A percentile compares a stretch with the other conserved stretches of the same genome.
Conservation (phyloP, 352 stramenopile species). For the Phytophthora pseudosyringae region DNA sequence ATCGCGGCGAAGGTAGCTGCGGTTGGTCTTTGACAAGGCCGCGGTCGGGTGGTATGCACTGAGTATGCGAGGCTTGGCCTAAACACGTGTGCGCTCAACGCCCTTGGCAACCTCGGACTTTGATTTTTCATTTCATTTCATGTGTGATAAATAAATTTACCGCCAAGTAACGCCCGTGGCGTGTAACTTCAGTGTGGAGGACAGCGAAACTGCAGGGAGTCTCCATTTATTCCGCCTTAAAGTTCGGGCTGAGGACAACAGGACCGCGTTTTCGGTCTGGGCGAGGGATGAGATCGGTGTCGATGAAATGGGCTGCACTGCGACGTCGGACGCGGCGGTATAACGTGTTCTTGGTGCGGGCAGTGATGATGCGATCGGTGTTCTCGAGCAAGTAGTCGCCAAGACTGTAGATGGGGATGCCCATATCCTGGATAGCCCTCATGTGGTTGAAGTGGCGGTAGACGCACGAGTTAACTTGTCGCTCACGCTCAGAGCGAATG, state of each 20-base stretch:
- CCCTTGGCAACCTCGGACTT: constrained; percentile 44
- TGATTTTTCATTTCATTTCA: constrained; percentile 59
- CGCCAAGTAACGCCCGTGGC: constrained; percentile 14
- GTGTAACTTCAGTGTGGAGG: not conserved
- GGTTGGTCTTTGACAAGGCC: constrained; percentile 32
- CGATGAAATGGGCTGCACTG: constrained; percentile 63
- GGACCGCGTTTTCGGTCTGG: constrained; percentile 26
- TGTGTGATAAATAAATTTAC: constrained; percentile 73
- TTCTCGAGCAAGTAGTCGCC: constrained; percentile 50
- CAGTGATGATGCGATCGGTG: constrained; percentile 61
- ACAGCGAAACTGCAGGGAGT: not conserved
- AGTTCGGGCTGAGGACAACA: constrained; percentile 23
- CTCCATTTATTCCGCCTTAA: constrained; percentile 10
- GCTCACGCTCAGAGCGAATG: constrained; percentile 57
- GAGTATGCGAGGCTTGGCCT: constrained; percentile 21
- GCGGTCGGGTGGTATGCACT: constrained; percentile 30
- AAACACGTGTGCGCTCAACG: constrained; percentile 32
- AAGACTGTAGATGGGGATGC: constrained; percentile 81
- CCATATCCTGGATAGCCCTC: constrained; percentile 70
- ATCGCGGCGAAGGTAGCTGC: constrained; percentile 32
- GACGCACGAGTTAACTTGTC: constrained; percentile 69
- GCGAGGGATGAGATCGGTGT: constrained; percentile 63
- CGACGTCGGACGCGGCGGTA: constrained; percentile 60
- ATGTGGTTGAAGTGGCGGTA: constrained; percentile 77
- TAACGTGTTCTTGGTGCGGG: constrained; percentile 49